Conservation (phyloP, 1,139 yeast species). For the Blastobotrys petasosporus region DNA sequence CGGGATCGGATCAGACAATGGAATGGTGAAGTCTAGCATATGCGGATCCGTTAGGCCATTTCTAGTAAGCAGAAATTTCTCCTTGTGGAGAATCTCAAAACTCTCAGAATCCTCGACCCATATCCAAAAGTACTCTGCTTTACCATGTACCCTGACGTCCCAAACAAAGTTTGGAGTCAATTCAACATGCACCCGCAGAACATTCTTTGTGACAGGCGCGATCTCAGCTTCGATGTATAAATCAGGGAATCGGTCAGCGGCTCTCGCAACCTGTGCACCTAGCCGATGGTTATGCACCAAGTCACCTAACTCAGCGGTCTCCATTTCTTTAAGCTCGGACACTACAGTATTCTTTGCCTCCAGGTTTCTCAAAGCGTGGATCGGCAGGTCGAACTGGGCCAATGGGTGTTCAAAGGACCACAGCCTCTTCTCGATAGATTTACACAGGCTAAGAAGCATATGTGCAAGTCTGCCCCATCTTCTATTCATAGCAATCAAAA, state of each 20-base stretch:
- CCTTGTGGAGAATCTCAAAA: slow-evolving; percentile 71
- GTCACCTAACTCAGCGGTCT: slow-evolving; percentile 74
- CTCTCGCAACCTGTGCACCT: slow-evolving; percentile 58
- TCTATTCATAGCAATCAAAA: slow-evolving; percentile 76
- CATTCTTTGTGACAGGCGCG: slow-evolving; percentile 86
- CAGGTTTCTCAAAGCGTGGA: slow-evolving; percentile 43
- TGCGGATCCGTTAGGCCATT: slow-evolving; percentile 54
- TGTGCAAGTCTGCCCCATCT: slow-evolving; percentile 83
- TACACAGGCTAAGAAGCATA: slow-evolving; percentile 72
- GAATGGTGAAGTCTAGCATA: slow-evolving; percentile 88
- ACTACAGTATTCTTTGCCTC: slow-evolving; percentile 62
- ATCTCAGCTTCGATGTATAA: slow-evolving; percentile 70
- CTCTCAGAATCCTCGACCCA: slow-evolving; percentile 71
- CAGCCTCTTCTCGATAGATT: slow-evolving; percentile 71
- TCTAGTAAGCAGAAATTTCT: slow-evolving; percentile 63
- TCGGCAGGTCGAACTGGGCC: slow-evolving; percentile 51
- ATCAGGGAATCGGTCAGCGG: slow-evolving; percentile 69
- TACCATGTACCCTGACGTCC: slow-evolving; percentile 79
- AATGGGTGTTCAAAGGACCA: slow-evolving; percentile 95
- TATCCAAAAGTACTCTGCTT: slow-evolving; percentile 89
- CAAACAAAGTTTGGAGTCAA: slow-evolving; percentile 75
- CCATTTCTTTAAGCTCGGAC: slow-evolving; percentile 69
- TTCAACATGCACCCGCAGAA: slow-evolving; percentile 69
- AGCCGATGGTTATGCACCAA: slow-evolving; percentile 72
- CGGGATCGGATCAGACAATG: slow-evolving; percentile 81